Conservation (phyloP, 495 filamentous ascomycete genomes). For the Sporormia fimetaria region DNA sequence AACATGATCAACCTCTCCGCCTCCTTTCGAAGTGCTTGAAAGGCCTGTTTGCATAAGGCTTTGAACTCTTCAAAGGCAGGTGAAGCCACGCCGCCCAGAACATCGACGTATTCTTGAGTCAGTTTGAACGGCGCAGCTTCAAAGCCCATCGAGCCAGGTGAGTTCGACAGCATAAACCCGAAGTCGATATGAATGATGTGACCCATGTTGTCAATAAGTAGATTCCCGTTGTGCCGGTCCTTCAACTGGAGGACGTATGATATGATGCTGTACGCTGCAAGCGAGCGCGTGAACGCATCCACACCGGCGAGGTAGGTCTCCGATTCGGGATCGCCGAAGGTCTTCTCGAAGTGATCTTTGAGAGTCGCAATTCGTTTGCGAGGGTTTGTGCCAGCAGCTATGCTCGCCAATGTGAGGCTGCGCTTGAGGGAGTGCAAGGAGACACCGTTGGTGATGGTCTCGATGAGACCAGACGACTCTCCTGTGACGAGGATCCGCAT, state of each 20-base stretch:
- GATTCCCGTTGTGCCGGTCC: slow-evolving; percentile 71
- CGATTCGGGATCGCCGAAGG: slow-evolving; percentile 52
- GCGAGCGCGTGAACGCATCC: slow-evolving; percentile 56
- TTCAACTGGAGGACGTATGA: slow-evolving; percentile 67
- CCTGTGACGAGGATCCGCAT: slow-evolving; percentile 73
- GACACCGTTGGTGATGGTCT: slow-evolving; percentile 71
- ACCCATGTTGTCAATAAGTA: slow-evolving; percentile 65
- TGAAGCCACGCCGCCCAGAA: slow-evolving; percentile 54
- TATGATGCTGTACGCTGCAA: slow-evolving; percentile 67
- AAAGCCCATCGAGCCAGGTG: slow-evolving; percentile 63
- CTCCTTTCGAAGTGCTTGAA: slow-evolving; percentile 57
- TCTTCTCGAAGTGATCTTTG: slow-evolving; percentile 64
- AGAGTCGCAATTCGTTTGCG: slow-evolving; percentile 57
- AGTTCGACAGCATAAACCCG: slow-evolving; percentile 73
- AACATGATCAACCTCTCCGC: slow-evolving; percentile 63
- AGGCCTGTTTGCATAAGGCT: slow-evolving; percentile 59
- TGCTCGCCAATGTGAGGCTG: slow-evolving; percentile 55
- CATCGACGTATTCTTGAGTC: slow-evolving; percentile 66
- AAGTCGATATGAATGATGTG: slow-evolving; percentile 78
- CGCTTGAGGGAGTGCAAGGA: slow-evolving; percentile 66
- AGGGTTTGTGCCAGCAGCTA: slow-evolving; percentile 54
- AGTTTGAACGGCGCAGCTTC: slow-evolving; percentile 72
- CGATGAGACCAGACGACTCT: slow-evolving; percentile 64
- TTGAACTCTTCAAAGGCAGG: slow-evolving; percentile 55
- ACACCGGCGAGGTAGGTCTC: slow-evolving; percentile 51